Base-by-base conservation (phyloP, 1,284 basidiomycete genomes). In the Xanthoconium separans region DNA sequence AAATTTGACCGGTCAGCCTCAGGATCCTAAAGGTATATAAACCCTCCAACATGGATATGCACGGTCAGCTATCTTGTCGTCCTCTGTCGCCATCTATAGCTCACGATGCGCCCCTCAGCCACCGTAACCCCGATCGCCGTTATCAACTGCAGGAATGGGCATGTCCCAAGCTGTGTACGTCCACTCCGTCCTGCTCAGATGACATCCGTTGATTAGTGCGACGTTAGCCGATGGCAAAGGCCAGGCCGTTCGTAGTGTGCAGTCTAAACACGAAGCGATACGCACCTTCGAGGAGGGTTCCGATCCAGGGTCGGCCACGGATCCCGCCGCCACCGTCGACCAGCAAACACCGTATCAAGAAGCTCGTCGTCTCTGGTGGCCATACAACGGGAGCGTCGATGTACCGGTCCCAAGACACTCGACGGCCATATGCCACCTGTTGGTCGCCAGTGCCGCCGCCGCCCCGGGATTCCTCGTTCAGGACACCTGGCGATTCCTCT, bases 241-340 rank as follows among this genome's bases (percentile, higher is more conserved):
- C 34, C 5, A 60, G 7, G 15, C 43, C 37, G 7, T 60, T 60
- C 42, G 45, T 62, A n/a, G 58, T 60, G 11, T 16, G 46, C 5
- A 44, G 44, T 15, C 3, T 53, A 1, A 7, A 29, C 16, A 57
- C 58, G 22, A 60, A 57, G 20, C 42, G 58, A 2, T 49, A 56
- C 10, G 36, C 36, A 13, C 36, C 44, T 3, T 22, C 33, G 29
- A 48, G 20, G n/a, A 40, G 33, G 37, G 13, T 20, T 1, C 20
- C 39, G 0, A 5, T 15, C 6, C 12, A 34, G 33, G 8, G 12
- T 2, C 8, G 31, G 31, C 31, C 11, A 15, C 12, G 31, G 6
- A 33, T 33, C 12, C 31, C 12, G 31, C 12, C 12, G 13, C 34
- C 34, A 16, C 15, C n/a, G 7, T 16, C 16, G 34, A 34, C 34